Conservation (phyloP, 2,329 filamentous ascomycete genomes). For the Pseudogymnoascus sp. region DNA sequence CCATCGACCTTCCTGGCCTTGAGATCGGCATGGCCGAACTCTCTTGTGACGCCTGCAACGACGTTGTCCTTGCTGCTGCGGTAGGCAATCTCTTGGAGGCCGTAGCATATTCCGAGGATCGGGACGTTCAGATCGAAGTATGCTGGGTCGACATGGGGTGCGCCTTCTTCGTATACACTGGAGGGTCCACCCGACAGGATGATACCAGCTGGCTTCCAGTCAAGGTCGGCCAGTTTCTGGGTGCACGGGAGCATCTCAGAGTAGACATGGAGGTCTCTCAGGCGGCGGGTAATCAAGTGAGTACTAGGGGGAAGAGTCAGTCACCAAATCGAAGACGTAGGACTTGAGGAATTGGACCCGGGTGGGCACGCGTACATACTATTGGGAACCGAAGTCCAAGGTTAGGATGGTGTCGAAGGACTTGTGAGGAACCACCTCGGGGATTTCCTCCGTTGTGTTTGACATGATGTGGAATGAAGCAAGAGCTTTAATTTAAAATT, state of each 20-base stretch:
- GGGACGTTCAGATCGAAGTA: conserved; percentile 68
- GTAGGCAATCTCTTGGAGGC: conserved; percentile 66
- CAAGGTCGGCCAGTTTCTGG: conserved; percentile 67
- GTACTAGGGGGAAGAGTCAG: conserved; percentile 52
- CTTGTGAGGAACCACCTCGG: conserved; percentile 30
- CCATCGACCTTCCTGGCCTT: conserved; percentile 48
- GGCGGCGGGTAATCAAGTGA: conserved; percentile 65
- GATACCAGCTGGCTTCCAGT: conserved; percentile 76
- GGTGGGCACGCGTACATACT: conserved; percentile 9
- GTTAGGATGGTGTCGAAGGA: conserved; percentile 55
- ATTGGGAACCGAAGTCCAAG: conserved; percentile 53
- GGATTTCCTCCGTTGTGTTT: not conserved
- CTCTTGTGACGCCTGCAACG: conserved; percentile 54
- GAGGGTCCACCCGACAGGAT: conserved; percentile 65
- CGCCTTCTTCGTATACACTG: conserved; percentile 72
- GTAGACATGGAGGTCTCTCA: conserved; percentile 74
- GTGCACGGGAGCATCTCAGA: conserved; percentile 85
- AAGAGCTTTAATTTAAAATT: conserved; percentile 24
- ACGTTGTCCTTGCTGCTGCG: conserved; percentile 58
- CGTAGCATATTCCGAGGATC: conserved; percentile 39
- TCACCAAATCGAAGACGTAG: conserved; percentile 1
- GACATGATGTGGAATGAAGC: conserved; percentile 3
- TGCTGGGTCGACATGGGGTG: conserved; percentile 73
- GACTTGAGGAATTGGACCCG: conserved; percentile 7
- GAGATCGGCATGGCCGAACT: conserved; percentile 65